These are phyloP conservation scores for Alternaria brassicae DNA, from an alignment of 2,329 filamentous ascomycete species.

Conservation along the genomic window DNA sequence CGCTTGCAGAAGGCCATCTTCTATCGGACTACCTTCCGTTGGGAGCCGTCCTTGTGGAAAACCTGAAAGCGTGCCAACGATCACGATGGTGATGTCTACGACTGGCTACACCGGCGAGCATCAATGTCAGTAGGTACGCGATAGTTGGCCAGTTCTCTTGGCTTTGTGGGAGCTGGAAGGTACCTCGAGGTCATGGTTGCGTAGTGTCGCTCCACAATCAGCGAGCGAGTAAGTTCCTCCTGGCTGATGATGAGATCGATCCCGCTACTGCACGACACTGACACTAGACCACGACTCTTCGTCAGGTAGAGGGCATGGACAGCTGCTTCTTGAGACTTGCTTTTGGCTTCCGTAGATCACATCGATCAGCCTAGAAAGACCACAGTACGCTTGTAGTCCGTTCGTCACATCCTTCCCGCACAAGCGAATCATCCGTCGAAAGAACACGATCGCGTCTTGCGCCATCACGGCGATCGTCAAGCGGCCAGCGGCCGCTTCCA, in stretches of 20 bases:
- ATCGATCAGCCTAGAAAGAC: background rate
- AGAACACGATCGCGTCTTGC: constrained; percentile 11
- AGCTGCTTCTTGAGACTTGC: background rate
- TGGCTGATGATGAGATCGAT: constrained; percentile 1
- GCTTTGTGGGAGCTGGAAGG: constrained; percentile 1
- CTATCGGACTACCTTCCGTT: constrained; percentile 5
- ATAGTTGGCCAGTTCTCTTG: background rate
- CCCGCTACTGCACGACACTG: constrained; percentile 11
- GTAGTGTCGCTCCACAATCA: background rate
- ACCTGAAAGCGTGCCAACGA: background rate
- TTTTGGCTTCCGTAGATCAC: background rate
- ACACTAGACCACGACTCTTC: background rate
- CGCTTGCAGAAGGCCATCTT: background rate
- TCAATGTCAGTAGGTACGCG: background rate
- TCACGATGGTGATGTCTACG: background rate
- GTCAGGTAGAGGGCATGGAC: background rate
- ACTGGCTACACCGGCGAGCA: background rate
- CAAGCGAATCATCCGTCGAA: constrained; percentile 4
- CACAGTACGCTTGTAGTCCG: background rate
- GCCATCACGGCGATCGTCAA: constrained; percentile 11
- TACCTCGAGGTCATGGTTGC: constrained; percentile 1
- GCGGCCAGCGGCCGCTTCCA: constrained; percentile 6
- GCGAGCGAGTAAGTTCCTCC: background rate
- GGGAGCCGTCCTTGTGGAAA: constrained; percentile 2
- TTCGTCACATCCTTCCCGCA: constrained; percentile 9